phyloP scores from a whole-genome alignment of 164 flowering plant species.

The Amborella trichopoda region DNA sequence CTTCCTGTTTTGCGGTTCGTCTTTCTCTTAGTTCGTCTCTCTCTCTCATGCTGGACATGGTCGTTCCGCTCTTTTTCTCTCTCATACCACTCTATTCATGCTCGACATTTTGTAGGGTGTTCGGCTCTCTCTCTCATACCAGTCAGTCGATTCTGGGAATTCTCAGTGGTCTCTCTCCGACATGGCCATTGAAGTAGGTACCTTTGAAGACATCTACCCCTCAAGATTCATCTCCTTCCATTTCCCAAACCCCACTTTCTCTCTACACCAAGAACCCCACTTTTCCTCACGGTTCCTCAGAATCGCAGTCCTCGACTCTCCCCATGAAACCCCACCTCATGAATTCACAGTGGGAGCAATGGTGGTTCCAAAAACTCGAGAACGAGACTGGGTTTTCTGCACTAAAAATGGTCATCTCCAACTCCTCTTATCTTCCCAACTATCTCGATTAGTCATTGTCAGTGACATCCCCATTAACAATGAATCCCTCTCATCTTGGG shows the following conservation, averaged over 20 bases:
- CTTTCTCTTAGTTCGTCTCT: too few species aligned
- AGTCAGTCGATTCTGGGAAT: too few species aligned
- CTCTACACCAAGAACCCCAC: not conserved
- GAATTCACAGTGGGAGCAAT: slow-evolving; percentile 46
- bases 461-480: slow-evolving; percentile 25
- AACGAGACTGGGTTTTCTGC: slow-evolving; percentile 80
- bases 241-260: slow-evolving; percentile 33
- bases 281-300: slow-evolving; percentile 11
- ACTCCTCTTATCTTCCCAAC: slow-evolving; percentile 35
- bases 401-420: slow-evolving; percentile 67
- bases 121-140: too few species aligned
- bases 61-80: too few species aligned
- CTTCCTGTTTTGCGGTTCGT: too few species aligned
- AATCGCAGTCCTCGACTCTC: slow-evolving; percentile 64
- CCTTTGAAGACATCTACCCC: slow-evolving; percentile 53
- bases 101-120: too few species aligned
- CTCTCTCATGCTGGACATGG: too few species aligned
- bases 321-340: slow-evolving; percentile 13
- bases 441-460: slow-evolving; percentile 62
- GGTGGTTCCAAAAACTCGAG: slow-evolving; percentile 62
- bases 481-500: not conserved
- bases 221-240: slow-evolving; percentile 69
- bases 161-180: too few species aligned
- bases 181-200: slow-evolving; percentile 35
- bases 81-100: too few species aligned